phyloP scores from a whole-genome alignment of 176 grass and related monocot species.

The Musa schizocarpa region DNA sequence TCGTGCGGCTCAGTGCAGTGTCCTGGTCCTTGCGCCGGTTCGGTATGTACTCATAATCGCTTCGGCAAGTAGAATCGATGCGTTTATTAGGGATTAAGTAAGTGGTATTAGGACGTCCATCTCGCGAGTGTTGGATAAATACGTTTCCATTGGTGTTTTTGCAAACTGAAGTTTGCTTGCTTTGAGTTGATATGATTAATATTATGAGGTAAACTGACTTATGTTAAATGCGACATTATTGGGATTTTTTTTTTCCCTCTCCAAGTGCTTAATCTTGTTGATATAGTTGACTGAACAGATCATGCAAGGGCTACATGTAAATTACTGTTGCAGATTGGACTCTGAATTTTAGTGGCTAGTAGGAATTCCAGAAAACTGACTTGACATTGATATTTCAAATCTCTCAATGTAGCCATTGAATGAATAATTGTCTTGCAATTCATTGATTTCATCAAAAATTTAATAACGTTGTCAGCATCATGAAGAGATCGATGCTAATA shows the following conservation, averaged over 20 bases:
- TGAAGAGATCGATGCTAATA: neutral
- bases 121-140: neutral
- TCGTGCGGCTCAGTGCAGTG: slow-evolving; percentile 45
- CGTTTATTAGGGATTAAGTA: neutral
- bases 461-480: neutral
- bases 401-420: neutral
- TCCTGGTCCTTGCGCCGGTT: slow-evolving; percentile 74
- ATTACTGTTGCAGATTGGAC: neutral
- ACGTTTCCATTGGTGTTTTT: neutral
- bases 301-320: neutral
- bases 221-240: no score
- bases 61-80: no score
- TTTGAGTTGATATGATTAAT: neutral
- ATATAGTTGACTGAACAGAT: neutral
- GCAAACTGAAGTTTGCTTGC: neutral
- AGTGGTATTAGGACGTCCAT: neutral
- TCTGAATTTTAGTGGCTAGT: neutral
- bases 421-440: neutral
- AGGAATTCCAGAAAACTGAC: neutral
- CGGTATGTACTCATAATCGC: slow-evolving; percentile 27
- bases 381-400: neutral
- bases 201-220: no score
- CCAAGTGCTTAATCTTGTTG: neutral
- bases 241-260: neutral
- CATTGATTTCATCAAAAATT: neutral